These are phyloP conservation scores for Saccharomycopsis synnaedendra DNA, from an alignment of 805 yeast species.

Conservation along the genomic window DNA sequence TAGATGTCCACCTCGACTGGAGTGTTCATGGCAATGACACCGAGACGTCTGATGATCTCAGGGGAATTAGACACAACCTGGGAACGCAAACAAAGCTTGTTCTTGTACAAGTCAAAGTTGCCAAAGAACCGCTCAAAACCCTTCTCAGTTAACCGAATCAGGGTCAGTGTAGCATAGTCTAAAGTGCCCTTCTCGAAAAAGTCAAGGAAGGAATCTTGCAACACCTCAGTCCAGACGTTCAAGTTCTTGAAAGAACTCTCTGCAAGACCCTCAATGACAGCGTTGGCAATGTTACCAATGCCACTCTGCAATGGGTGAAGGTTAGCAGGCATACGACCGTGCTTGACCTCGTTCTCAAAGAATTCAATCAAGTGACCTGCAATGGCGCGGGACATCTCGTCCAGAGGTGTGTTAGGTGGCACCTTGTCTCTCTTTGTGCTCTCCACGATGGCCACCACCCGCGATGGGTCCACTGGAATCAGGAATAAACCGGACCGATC, in stretches of 20 bases:
- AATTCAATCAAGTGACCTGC: slow-evolving; percentile 84
- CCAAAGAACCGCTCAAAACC: slow-evolving; percentile 84
- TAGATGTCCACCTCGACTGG: slow-evolving; percentile 98
- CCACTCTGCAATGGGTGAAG: slow-evolving; percentile 95
- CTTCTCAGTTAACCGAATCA: slow-evolving; percentile 81
- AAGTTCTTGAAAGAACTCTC: slow-evolving; percentile 76
- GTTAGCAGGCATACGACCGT: slow-evolving; percentile 87
- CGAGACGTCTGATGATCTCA: slow-evolving; percentile 90
- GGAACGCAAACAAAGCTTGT: slow-evolving; percentile 82
- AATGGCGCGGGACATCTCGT: slow-evolving; percentile 66
- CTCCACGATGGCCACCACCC: slow-evolving; percentile 89
- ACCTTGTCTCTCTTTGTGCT: slow-evolving; percentile 66
- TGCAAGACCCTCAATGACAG: slow-evolving; percentile 93
- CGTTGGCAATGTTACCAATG: slow-evolving; percentile 97
- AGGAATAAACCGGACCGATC: slow-evolving; percentile 63
- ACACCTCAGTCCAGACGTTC: slow-evolving; percentile 96
- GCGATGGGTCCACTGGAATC: slow-evolving; percentile 80
- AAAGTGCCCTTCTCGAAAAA: slow-evolving; percentile 89
- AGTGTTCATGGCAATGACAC: slow-evolving; percentile 98
- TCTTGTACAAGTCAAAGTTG: slow-evolving; percentile 79
- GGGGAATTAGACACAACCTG: slow-evolving; percentile 96
- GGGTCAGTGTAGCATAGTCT: slow-evolving; percentile 91
- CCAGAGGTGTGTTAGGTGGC: slow-evolving; percentile 83
- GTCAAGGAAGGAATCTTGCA: slow-evolving; percentile 95
- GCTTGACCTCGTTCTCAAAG: slow-evolving; percentile 74